Percentiles rank a stretch among this genome's conserved stretches.
phyloP scores from a whole-genome alignment of 192 early-diverging fungal genomes.

The Entrophospora sp. region DNA sequence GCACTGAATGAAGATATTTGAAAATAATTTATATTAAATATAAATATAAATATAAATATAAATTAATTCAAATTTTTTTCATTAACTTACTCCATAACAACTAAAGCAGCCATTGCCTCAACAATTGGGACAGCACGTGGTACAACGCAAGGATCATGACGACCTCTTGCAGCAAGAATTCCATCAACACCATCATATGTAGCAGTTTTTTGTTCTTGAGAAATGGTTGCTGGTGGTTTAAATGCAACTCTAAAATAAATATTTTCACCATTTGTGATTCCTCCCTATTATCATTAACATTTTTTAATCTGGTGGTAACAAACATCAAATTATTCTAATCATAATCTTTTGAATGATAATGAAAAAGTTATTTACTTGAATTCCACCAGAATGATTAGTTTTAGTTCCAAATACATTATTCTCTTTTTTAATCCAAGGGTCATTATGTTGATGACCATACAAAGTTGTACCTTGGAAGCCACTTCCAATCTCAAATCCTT shows the following conservation, averaged over 20 bases:
- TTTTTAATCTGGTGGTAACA: not conserved
- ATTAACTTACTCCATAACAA: slow-evolving; percentile 75
- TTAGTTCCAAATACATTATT: slow-evolving; percentile 64
- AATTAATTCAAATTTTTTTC: not conserved
- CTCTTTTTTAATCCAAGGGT: slow-evolving; percentile 63
- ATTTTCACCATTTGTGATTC: slow-evolving; percentile 91
- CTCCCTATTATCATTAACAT: slow-evolving; percentile 46
- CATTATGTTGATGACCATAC: slow-evolving; percentile 86
- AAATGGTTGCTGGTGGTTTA: slow-evolving; percentile 96
- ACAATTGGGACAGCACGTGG: slow-evolving; percentile 97
- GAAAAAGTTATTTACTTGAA: slow-evolving; percentile 41
- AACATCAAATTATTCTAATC: no score
- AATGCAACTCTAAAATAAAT: slow-evolving; percentile 97
- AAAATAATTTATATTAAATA: slow-evolving; percentile 12
- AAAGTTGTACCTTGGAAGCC: slow-evolving; percentile 84
- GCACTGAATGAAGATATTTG: no score
- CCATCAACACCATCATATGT: slow-evolving; percentile 77
- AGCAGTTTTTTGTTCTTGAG: slow-evolving; percentile 78
- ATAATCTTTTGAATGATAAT: slow-evolving; percentile 6
- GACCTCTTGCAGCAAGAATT: slow-evolving; percentile 76
- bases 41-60: not conserved
- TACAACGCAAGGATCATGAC: slow-evolving; percentile 96
- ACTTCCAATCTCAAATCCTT: slow-evolving; percentile 93
- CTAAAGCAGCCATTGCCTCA: slow-evolving; percentile 89
- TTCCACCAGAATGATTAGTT: slow-evolving; percentile 92